Base-by-base conservation (phyloP, 2,329 filamentous ascomycete species). In the Rasamsonia emersonii region DNA sequence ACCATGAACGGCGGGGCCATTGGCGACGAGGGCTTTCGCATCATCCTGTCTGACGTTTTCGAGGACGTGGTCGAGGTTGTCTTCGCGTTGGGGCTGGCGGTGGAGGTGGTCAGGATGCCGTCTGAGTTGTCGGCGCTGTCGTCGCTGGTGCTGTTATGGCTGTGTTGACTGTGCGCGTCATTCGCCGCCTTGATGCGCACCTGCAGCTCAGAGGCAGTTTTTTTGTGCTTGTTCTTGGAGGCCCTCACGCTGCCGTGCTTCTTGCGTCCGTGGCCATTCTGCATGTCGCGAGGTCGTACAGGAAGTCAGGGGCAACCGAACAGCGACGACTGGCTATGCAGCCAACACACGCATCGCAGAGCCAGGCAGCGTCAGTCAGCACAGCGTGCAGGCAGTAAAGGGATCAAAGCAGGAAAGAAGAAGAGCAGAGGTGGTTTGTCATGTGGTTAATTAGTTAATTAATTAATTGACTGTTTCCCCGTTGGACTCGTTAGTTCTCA, bases 1-100 rank as follows among this genome's bases (percentile, higher is more conserved):
- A 96, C 88, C 84, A 98, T 94, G 57, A 98, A 98, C 39, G 88
- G 69, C 25, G 89, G 88, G 62, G 91, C 72, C 65, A 80, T 73
- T 1, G 77, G 75, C 29, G 72, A 72, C 14, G 65, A 68, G 4
- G 56, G 37, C 40, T 68, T 67, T 33, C 62, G 53, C 20, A 41
- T 30, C 40, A 50, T 47, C n/a, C 9, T 18, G 11, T 21, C 24
- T 3, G 36, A 28, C 36, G 35, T 38, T 18, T 26, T 23, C 9
- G 8, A 9, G 20, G 9, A 9, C 20, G 21, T 15, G 9, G 11
- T 28, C 17, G 24, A 18, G 4, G 39, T 35, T 24, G 42, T 32
- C 33, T 40, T 38, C 23, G 36, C 29, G 19, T 37, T 38, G 28
- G 47, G 45, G 24, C 49, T 47, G 30, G 44, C 46, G 28, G 46